Evolutionary conservation across 2,329 filamentous ascomycete genomes (phyloP).

Genomic region (Graphilbum ipis-grandicollis): DNA sequence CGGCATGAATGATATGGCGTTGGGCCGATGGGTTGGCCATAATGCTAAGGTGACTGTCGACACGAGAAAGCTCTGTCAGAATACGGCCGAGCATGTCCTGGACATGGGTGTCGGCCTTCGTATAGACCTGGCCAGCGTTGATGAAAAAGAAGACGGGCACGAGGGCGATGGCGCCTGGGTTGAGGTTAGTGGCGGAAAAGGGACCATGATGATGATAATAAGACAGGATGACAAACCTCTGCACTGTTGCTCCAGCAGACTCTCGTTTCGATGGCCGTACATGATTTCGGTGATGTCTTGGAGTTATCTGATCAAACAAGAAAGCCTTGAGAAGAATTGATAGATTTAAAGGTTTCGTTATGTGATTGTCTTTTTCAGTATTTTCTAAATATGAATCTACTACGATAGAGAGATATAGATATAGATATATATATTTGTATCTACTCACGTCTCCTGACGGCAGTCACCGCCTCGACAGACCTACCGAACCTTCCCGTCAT

Average conservation of each 20-base stretch:
- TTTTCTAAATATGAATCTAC: too few relatives aligned
- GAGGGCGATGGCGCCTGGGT: constrained; percentile 14
- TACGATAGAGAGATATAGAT: too few relatives aligned
- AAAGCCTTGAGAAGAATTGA: too few relatives aligned
- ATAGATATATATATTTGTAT: too few relatives aligned
- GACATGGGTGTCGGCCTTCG: constrained; percentile 13
- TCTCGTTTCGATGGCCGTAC: background rate
- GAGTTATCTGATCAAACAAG: too few relatives aligned
- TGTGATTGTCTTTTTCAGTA: too few relatives aligned
- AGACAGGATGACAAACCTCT: constrained; percentile 4
- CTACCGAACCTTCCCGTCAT: background rate
- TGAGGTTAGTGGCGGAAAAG: background rate
- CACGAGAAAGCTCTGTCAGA: constrained; percentile 10
- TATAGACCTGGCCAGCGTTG: constrained; percentile 12
- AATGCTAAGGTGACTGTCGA: constrained; percentile 7
- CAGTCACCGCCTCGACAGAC: too few relatives aligned
- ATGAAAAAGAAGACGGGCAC: constrained; percentile 13
- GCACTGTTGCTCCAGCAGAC: constrained; percentile 1
- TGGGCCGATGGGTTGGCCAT: constrained; percentile 10
- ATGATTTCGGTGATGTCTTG: too few relatives aligned
- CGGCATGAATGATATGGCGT: constrained; percentile 13
- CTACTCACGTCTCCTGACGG: too few relatives aligned
- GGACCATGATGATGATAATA: too few relatives aligned
- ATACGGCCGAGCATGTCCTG: constrained; percentile 12
- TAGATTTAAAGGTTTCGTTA: too few relatives aligned